A percentile compares a stretch with the other conserved stretches of the same genome.
phyloP scores from a whole-genome alignment of 78 protist species.

The Dictyostelium capitatum region DNA sequence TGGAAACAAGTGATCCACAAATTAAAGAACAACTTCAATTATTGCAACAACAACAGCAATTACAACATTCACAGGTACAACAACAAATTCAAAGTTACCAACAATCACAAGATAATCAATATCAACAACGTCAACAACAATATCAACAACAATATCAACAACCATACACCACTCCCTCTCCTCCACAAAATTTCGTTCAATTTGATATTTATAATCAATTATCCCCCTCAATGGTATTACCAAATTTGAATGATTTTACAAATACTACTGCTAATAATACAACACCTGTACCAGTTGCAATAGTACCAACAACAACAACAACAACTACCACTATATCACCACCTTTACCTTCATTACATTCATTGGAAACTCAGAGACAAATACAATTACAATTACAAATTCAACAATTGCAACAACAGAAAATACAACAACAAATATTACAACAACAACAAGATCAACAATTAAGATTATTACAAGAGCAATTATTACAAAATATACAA shows the following conservation, averaged over 20 bases:
- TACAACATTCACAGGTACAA: neutral
- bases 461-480: neutral
- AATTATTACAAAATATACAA: neutral
- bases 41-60: neutral
- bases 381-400: neutral
- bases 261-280: too few relatives aligned
- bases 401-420: neutral
- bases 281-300: neutral
- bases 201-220: too few relatives aligned
- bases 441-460: neutral
- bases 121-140: neutral
- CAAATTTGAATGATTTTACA: neutral
- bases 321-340: neutral
- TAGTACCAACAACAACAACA: neutral
- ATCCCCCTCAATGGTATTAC: neutral
- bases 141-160: constrained; percentile 2
- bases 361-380: neutral
- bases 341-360: neutral
- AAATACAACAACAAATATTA: neutral
- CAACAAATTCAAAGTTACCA: neutral
- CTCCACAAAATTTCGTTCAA: neutral
- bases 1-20: neutral
- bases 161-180: neutral
- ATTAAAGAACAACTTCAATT: constrained; percentile 5
- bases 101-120: neutral